phyloP scores from a whole-genome alignment of 306 rosid species.

The Lagenaria siceraria region DNA sequence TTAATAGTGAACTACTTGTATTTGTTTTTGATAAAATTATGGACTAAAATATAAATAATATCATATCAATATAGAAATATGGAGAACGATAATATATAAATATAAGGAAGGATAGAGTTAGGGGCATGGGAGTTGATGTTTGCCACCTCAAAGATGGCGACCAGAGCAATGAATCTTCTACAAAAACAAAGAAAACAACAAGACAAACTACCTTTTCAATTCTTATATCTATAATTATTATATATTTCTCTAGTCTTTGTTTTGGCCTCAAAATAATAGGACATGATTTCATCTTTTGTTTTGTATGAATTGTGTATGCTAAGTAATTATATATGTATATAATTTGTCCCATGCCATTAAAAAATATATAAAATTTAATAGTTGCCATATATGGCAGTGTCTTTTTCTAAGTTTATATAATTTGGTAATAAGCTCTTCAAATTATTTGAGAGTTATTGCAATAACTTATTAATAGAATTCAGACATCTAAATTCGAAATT shows the following conservation, averaged over 20 bases:
- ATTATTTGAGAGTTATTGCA: too few relatives aligned
- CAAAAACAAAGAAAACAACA: slow-evolving; percentile 2
- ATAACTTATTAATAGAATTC: too few relatives aligned
- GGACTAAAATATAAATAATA: neutral
- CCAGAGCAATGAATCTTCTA: slow-evolving; percentile 6
- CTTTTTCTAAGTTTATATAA: too few relatives aligned
- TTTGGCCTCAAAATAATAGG: neutral
- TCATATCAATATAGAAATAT: neutral
- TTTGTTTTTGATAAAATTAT: neutral
- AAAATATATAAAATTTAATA: too few relatives aligned
- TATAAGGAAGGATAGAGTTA: neutral
- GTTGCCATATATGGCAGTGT: too few relatives aligned
- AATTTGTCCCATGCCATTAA: neutral
- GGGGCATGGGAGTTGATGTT: slow-evolving; percentile 8
- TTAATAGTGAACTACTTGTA: neutral
- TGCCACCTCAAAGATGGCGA: slow-evolving; percentile 5
- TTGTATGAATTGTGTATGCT: neutral
- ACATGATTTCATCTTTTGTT: neutral
- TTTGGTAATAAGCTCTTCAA: too few relatives aligned
- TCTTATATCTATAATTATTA: neutral
- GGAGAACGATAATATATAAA: neutral
- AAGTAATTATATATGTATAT: neutral
- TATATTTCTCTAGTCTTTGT: neutral
- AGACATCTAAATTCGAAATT: too few relatives aligned
- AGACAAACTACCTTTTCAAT: neutral